Evolutionary conservation across 225 moss, liverwort and hornwort species (phyloP).

Genomic region (Marchantia paleacea): DNA sequence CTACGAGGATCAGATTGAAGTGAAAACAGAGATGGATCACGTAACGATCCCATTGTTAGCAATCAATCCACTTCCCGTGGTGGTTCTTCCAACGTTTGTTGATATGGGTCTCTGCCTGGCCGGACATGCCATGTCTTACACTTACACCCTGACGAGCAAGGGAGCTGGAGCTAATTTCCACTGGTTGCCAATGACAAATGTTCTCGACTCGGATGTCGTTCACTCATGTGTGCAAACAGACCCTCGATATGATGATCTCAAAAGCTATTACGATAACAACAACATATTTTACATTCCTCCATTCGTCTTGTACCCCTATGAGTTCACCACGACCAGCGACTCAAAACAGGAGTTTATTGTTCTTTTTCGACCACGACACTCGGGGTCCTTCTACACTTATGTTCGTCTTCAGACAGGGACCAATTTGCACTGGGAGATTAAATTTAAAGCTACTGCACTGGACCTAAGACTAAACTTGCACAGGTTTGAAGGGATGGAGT

Average conservation of each 20-base stretch:
- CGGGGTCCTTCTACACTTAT: conserved; percentile 41
- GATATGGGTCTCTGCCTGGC: conserved; percentile 68
- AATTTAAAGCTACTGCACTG: conserved; percentile 53
- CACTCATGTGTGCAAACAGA: conserved; percentile 37
- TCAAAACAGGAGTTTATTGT: conserved; percentile 67
- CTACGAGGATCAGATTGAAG: conserved; percentile 42
- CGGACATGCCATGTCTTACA: conserved; percentile 45
- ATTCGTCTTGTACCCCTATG: conserved; percentile 58
- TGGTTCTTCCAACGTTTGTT: conserved; percentile 53
- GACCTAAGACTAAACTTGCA: conserved; percentile 58
- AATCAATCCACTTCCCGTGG: conserved; percentile 65
- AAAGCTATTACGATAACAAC: conserved; percentile 37
- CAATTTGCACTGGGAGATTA: conserved; percentile 64
- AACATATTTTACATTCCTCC: conserved; percentile 58
- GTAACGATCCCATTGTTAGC: conserved; percentile 50
- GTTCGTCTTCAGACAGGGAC: conserved; percentile 56
- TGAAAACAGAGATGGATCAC: conserved; percentile 67
- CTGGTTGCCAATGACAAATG: conserved; percentile 7
- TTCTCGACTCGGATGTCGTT: background rate
- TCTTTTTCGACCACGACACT: conserved; percentile 60
- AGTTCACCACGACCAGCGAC: conserved; percentile 40
- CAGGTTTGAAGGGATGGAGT: conserved; percentile 53
- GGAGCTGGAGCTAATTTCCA: conserved; percentile 52
- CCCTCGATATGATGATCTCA: conserved; percentile 45
- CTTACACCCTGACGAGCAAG: conserved; percentile 47